Evolutionary conservation across 2,329 filamentous ascomycete genomes (phyloP).

Genomic region (Fusarium sp.): DNA sequence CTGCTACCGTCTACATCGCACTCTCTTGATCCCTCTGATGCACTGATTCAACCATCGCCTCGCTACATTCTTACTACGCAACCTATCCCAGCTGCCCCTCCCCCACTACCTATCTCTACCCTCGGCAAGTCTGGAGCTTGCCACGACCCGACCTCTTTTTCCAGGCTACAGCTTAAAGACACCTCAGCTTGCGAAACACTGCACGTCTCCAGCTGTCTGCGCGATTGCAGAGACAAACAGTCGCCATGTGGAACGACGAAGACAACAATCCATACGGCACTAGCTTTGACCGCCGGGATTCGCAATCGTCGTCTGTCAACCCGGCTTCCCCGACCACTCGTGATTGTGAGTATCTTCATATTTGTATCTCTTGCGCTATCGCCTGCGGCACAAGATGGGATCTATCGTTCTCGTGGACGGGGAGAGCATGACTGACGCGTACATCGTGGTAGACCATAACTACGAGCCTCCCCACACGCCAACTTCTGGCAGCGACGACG

Average conservation of each 20-base stretch:
- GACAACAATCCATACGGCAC: slow-evolving; percentile 95
- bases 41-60: slow-evolving; percentile 7
- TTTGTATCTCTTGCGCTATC: not conserved
- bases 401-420: not conserved
- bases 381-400: slow-evolving; percentile 9
- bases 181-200: not conserved
- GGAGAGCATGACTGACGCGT: slow-evolving; percentile 19
- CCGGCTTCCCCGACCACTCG: slow-evolving; percentile 70
- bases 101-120: slow-evolving; percentile 30
- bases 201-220: slow-evolving; percentile 10
- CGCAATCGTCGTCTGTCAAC: slow-evolving; percentile 76
- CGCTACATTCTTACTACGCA: slow-evolving; percentile 12
- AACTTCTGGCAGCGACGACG: slow-evolving; percentile 76
- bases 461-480: slow-evolving; percentile 79
- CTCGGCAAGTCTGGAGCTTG: slow-evolving; percentile 39
- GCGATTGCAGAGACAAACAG: slow-evolving; percentile 24
- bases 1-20: slow-evolving; percentile 22
- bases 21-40: slow-evolving; percentile 16
- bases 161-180: slow-evolving; percentile 32
- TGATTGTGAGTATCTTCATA: slow-evolving; percentile 63
- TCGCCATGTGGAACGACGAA: slow-evolving; percentile 96
- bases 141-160: slow-evolving; percentile 17
- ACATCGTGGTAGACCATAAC: slow-evolving; percentile 44
- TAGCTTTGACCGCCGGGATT: slow-evolving; percentile 90
- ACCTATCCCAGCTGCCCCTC: slow-evolving; percentile 34